Conservation (phyloP, 495 filamentous ascomycete genomes). For the Penicillium waksmanii region DNA sequence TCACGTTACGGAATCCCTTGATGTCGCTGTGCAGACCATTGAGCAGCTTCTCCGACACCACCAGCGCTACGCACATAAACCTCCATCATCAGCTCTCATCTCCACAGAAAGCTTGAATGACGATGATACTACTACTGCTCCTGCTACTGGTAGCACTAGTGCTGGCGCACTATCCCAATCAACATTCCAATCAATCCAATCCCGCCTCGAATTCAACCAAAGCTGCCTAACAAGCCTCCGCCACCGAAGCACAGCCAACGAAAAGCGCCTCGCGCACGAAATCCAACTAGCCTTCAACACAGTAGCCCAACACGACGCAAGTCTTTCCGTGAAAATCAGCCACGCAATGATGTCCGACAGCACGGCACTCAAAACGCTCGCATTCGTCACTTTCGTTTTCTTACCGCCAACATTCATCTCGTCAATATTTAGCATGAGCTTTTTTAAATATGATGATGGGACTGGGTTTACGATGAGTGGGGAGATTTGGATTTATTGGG, state of each 20-base stretch:
- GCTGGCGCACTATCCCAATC: too few species aligned
- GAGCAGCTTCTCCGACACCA: conserved; percentile 40
- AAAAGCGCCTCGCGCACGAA: conserved; percentile 46
- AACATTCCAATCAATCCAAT: conserved; percentile 6
- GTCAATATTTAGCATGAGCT: conserved; percentile 42
- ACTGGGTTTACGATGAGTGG: conserved; percentile 17
- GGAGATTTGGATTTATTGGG: conserved; percentile 46
- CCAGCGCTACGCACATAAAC: conserved; percentile 7
- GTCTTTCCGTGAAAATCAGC: conserved; percentile 37
- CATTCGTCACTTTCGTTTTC: conserved; percentile 39
- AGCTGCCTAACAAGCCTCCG: conserved; percentile 38
- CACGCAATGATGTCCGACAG: conserved; percentile 41
- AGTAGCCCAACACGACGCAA: conserved; percentile 42
- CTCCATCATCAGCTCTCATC: background rate
- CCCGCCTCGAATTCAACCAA: conserved; percentile 12
- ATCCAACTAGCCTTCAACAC: conserved; percentile 44
- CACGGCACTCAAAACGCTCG: conserved; percentile 38
- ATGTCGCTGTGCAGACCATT: conserved; percentile 39
- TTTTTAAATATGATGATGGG: conserved; percentile 33
- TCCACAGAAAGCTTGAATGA: background rate
- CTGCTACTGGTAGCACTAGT: background rate
- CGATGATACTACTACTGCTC: background rate
- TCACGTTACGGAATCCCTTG: conserved; percentile 50
- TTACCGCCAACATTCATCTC: conserved; percentile 45
- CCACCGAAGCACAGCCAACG: conserved; percentile 42